Evolutionary conservation across 1,139 yeast genomes (phyloP), one percentile per base, ranked within the genome.

Genomic region (Geotrichum candidum): DNA sequence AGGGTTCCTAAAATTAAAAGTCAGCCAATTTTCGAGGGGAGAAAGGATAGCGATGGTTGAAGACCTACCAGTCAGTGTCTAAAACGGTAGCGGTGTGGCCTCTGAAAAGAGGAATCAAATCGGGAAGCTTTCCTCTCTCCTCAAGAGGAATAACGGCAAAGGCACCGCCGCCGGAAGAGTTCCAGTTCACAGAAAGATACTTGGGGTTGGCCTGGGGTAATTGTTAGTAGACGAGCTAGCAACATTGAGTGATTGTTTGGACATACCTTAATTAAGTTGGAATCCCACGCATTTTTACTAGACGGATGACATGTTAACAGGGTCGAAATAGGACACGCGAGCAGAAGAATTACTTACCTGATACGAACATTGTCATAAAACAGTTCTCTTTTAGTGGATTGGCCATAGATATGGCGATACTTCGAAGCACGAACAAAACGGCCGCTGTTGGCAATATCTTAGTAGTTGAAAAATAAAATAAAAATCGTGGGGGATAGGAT

Each of bases 51-150:
- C 27, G 7, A 5, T 7, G 41, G 27, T 15, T 10, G 38, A 46
- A 15, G 9, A 45, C 61, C 45, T 46, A 59, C 79, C 88, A 94
- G 59, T 90, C 96, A 0, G 98, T 92, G 74, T 94, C 99, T 69
- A 92, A 81, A 31, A 94, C 97, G 7, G 96, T 88, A 10, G 96
- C 97, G 58, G 94, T 88, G 74, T 94, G 98, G 23, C 99, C 99
- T 70, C 97, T 84, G 75, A 92, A 94, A 68, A 94, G 81, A 1
- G 98, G 94, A 56, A 91, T 94, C 64, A 88, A 84, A 70, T 94
- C 99, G 5, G 97, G 98, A 10, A 94, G 86, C 74, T 91, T 94
- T n/a, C 98, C 98, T 23, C 84, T 87, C 74, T 92, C 97, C 10
- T 74, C 72, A 38, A 90, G 78, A 1, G 99, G 99, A 62, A 94